Evolutionary conservation across 1,284 basidiomycete species (phyloP).

Genomic region (Agaricales sp.): DNA sequence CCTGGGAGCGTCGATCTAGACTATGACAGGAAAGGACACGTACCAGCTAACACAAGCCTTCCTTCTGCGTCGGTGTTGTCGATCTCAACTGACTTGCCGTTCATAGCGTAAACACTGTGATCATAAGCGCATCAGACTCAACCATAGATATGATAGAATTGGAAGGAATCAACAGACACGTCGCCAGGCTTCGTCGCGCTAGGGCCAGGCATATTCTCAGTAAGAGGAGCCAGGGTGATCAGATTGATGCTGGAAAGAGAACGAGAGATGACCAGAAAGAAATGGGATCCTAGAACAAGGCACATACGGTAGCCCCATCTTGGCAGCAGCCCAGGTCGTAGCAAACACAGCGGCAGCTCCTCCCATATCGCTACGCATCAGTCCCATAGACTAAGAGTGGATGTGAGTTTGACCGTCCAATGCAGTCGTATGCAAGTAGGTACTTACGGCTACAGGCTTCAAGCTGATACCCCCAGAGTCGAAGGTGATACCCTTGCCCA

Average conservation of each 20-base stretch:
- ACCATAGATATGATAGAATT: slow-evolving; percentile 3
- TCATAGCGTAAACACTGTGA: slow-evolving; percentile 76
- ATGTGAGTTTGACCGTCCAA: too few species aligned
- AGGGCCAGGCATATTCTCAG: slow-evolving; percentile 85
- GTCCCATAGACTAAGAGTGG: slow-evolving; percentile 52
- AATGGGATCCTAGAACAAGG: too few species aligned
- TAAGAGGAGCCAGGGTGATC: slow-evolving; percentile 61
- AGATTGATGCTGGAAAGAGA: slow-evolving; percentile 72
- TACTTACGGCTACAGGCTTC: slow-evolving; percentile 51
- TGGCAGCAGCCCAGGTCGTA: slow-evolving; percentile 69
- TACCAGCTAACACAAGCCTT: slow-evolving; percentile 66
- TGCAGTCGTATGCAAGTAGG: slow-evolving; percentile 8
- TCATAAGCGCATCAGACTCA: slow-evolving; percentile 4
- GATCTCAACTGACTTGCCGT: slow-evolving; percentile 80
- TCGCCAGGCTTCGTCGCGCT: slow-evolving; percentile 85
- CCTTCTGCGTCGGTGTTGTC: slow-evolving; percentile 90
- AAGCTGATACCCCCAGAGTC: slow-evolving; percentile 86
- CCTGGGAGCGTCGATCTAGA: background rate
- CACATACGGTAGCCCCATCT: slow-evolving; percentile 65
- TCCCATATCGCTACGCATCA: slow-evolving; percentile 81
- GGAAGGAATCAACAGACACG: slow-evolving; percentile 39
- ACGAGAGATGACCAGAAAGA: too few species aligned
- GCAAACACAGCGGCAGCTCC: slow-evolving; percentile 76
- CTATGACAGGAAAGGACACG: slow-evolving; percentile 12
- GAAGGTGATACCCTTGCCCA: slow-evolving; percentile 87